Conservation (phyloP, 2,329 filamentous ascomycete species). For the Sporothrix protearum region DNA sequence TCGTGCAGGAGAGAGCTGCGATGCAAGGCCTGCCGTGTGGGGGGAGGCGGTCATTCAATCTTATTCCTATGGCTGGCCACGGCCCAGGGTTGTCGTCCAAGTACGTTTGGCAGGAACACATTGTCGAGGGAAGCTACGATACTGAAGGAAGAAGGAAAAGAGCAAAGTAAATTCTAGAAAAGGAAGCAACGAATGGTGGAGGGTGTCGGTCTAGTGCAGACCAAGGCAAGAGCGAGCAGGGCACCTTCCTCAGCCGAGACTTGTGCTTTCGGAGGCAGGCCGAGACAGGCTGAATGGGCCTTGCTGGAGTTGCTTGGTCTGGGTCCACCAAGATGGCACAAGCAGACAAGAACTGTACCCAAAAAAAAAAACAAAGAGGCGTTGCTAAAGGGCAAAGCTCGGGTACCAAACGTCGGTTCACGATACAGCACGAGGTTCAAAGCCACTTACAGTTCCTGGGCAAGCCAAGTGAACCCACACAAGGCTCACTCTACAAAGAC, state of each 20-base stretch:
- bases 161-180: background rate
- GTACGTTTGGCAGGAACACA: background rate
- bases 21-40: slow-evolving; percentile 18
- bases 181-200: background rate
- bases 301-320: slow-evolving; percentile 1
- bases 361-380: background rate
- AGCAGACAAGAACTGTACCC: background rate
- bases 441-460: background rate
- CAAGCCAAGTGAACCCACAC: background rate
- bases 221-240: background rate
- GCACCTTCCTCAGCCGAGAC: background rate
- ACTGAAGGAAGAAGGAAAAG: background rate
- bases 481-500: too few species aligned
- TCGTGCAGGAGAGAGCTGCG: background rate
- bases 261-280: background rate
- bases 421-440: background rate
- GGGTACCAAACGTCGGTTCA: background rate
- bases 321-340: background rate
- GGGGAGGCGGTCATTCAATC: too few species aligned
- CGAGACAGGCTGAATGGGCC: slow-evolving; percentile 5
- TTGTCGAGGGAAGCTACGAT: background rate
- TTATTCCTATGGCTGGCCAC: slow-evolving; percentile 16
- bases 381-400: background rate
- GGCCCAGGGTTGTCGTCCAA: background rate
- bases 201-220: slow-evolving; percentile 14